phyloP scores from a whole-genome alignment of 805 yeast species.

The Torulaspora maleeae region DNA sequence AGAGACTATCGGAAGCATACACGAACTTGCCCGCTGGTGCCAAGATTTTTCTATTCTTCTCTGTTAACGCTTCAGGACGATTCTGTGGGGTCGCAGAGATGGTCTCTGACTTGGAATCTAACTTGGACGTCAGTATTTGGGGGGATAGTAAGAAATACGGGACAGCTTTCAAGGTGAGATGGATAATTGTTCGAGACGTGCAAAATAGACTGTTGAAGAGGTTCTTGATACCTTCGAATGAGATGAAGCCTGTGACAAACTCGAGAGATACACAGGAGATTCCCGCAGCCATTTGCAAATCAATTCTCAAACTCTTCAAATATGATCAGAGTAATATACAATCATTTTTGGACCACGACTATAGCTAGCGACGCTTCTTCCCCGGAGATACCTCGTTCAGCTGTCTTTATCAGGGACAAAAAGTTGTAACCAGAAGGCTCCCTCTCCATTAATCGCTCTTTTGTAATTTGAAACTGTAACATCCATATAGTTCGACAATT shows the following conservation, averaged over 20 bases:
- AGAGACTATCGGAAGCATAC: constrained; percentile 45
- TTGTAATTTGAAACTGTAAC: constrained; percentile 1
- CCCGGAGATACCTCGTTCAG: background rate
- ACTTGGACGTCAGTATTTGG: constrained; percentile 43
- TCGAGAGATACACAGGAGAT: constrained; percentile 61
- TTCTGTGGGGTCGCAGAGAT: constrained; percentile 59
- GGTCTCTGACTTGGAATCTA: constrained; percentile 34
- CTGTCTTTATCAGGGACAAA: background rate
- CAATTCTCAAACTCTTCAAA: constrained; percentile 45
- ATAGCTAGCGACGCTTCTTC: background rate
- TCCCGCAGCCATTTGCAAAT: constrained; percentile 44
- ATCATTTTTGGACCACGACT: constrained; percentile 23
- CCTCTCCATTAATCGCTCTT: background rate
- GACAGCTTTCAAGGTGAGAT: constrained; percentile 49
- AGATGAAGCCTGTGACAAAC: constrained; percentile 48
- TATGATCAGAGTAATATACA: constrained; percentile 15
- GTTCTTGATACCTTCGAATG: constrained; percentile 43
- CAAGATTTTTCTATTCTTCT: constrained; percentile 48
- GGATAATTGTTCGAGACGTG: constrained; percentile 50
- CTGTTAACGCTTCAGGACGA: constrained; percentile 53
- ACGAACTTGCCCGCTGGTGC: constrained; percentile 14
- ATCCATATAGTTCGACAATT: background rate
- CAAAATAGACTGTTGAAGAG: constrained; percentile 46
- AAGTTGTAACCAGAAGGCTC: background rate
- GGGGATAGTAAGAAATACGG: constrained; percentile 45